Percentiles rank a stretch among this genome's conserved stretches.
phyloP scores from a whole-genome alignment of 257 asterid genomes.

The Craterostigma plantagineum region DNA sequence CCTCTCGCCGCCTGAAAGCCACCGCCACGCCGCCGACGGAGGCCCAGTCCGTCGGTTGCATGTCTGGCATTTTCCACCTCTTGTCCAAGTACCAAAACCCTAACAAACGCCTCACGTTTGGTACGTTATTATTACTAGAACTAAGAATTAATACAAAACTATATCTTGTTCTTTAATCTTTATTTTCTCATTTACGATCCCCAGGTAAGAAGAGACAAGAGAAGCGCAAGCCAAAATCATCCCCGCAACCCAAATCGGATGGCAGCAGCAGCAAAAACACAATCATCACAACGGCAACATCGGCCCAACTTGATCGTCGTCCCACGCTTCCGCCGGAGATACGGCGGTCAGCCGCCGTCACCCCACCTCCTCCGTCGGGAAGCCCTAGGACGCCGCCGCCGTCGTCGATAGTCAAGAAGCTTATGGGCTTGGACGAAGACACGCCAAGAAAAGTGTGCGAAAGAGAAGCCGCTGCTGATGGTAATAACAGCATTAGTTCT shows the following conservation, averaged over 20 bases:
- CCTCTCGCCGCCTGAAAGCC: conserved; percentile 43
- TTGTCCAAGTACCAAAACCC: conserved; percentile 51
- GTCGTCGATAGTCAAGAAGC: conserved; percentile 40
- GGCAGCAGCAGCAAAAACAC: conserved; percentile 7
- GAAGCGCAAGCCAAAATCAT: no score
- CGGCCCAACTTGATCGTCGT: conserved; percentile 11
- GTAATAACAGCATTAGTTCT: no score
- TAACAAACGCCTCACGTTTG: conserved; percentile 54
- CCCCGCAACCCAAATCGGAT: background rate
- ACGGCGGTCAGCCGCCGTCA: conserved; percentile 13
- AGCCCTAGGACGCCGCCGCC: conserved; percentile 13
- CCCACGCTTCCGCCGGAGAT: conserved; percentile 43
- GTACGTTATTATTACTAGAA: conserved; percentile 14
- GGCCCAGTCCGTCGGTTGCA: conserved; percentile 51
- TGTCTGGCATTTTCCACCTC: conserved; percentile 57
- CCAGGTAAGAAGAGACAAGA: no score
- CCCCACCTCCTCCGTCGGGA: conserved; percentile 11
- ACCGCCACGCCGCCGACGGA: conserved; percentile 37
- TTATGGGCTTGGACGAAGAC: conserved; percentile 55
- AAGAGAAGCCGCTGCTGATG: no score
- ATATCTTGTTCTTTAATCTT: background rate
- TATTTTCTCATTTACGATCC: no score
- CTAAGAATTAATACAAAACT: background rate
- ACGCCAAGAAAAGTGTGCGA: no score
- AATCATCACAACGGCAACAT: no score